Percentiles rank a stretch among this genome's conserved stretches.
These are phyloP conservation scores for Xylaria sp. DNA, from an alignment of 2,329 filamentous ascomycete species.

Conservation along the genomic window DNA sequence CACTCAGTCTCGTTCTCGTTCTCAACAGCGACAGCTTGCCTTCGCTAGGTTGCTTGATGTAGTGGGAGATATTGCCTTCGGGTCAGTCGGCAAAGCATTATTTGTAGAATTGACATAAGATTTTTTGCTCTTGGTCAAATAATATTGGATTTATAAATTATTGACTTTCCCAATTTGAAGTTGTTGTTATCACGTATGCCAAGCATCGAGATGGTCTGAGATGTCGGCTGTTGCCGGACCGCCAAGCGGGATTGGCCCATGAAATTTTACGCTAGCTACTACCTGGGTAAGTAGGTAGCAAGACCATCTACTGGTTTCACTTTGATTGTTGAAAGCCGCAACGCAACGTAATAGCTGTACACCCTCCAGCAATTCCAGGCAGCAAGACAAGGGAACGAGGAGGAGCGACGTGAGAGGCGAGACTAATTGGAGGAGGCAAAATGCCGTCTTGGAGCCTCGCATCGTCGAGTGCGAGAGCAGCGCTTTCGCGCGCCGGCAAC, in stretches of 20 bases:
- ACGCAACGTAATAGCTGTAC: not conserved
- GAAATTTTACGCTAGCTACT: slow-evolving; percentile 14
- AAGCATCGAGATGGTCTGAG: not conserved
- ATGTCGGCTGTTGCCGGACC: slow-evolving; percentile 3
- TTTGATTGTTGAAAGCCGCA: not conserved
- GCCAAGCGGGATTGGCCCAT: not conserved
- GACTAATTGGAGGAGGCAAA: not conserved
- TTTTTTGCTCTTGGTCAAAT: no score
- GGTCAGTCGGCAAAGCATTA: no score
- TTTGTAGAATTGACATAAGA: no score
- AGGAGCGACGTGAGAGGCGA: not conserved
- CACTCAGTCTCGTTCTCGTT: no score
- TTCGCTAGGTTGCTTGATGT: no score
- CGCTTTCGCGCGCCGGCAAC: slow-evolving; percentile 31
- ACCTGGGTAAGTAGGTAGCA: no score
- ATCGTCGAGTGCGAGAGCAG: slow-evolving; percentile 28
- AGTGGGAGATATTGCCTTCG: no score
- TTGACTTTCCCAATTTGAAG: no score
- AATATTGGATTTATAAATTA: no score
- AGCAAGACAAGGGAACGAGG: not conserved
- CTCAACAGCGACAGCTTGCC: no score
- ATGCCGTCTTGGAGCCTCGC: slow-evolving; percentile 33
- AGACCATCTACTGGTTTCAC: not conserved
- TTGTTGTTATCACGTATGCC: not conserved
- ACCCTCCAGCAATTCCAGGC: not conserved